Evolutionary conservation across 768 basidiomycete species (phyloP), one percentile per base, ranked within the genome.

Genomic region (Phaffia australis): DNA sequence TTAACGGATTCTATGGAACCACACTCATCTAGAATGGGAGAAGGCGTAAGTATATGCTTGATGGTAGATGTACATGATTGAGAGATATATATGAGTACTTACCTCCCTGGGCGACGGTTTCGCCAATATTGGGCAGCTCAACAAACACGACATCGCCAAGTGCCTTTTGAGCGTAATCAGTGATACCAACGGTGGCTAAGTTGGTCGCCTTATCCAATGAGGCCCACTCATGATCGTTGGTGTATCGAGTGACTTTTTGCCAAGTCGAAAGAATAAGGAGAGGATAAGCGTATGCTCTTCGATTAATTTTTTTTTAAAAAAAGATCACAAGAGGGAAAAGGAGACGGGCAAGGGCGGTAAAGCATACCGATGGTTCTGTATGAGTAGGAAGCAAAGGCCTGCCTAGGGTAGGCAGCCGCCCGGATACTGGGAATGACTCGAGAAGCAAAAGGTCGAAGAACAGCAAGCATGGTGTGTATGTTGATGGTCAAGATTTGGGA

Each of bases 71-170:
- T 15, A 30, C 16, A 30, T 4, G 9, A 15, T 1, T 30, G 56
- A 57, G 63, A 25, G 30, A 25, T 30, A 47, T 18, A 35, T 16
- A 48, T 21, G 25, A 35, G 3, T 16, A 76, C 90, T 72, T 71
- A 93, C 93, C 89, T 71, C 87, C 89, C 76, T 87, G 79, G 9
- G 74, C 74, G 63, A 97, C 79, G 66, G 82, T 75, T 0, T 81
- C 79, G 5, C 87, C 91, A 11, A 81, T 74, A 14, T 74, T 71
- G 1, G 89, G 88, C 57, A 99, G 81, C 76, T 98, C 95, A 57
- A 98, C 92, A 78, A 89, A 99, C 56, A 98, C 95, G 60, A 98
- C 90, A 75, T 99, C 95, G 42, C 95, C 95, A 2, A 99, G 82
- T 46, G 85, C 84, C 58, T 85, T 81, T 76, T 97, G 91, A 1